Conservation (phyloP, 257 asterid species). For the Henckelia pumila region DNA sequence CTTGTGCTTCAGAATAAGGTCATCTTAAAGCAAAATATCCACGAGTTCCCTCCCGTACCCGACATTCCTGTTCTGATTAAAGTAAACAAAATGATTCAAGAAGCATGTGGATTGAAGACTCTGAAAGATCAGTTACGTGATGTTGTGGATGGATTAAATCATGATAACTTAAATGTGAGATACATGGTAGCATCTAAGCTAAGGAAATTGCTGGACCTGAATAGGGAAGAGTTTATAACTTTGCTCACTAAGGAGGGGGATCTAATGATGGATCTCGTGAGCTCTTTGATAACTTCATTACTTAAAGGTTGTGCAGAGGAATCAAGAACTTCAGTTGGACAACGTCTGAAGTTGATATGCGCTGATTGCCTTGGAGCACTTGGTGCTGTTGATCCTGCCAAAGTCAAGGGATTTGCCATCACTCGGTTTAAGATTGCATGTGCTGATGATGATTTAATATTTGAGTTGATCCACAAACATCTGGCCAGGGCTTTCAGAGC, state of each 20-base stretch:
- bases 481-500: slow-evolving; percentile 95
- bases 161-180: slow-evolving; percentile 90
- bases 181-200: slow-evolving; percentile 96
- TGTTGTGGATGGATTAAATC: slow-evolving; percentile 80
- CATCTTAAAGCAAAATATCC: slow-evolving; percentile 70
- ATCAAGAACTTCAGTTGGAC: slow-evolving; percentile 88
- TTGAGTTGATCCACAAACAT: slow-evolving; percentile 91
- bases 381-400: slow-evolving; percentile 98
- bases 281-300: slow-evolving; percentile 80
- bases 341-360: slow-evolving; percentile 77
- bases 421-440: slow-evolving; percentile 90
- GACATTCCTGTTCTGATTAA: slow-evolving; percentile 72
- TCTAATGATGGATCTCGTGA: slow-evolving; percentile 65
- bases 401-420: slow-evolving; percentile 65
- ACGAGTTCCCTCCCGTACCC: slow-evolving; percentile 91
- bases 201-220: slow-evolving; percentile 67
- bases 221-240: slow-evolving; percentile 67
- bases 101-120: slow-evolving; percentile 72
- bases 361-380: slow-evolving; percentile 97
- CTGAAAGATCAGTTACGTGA: slow-evolving; percentile 81
- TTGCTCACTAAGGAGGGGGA: slow-evolving; percentile 73
- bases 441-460: slow-evolving; percentile 94
- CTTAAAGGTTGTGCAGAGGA: slow-evolving; percentile 98
- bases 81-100: slow-evolving; percentile 82
- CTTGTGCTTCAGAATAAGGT: slow-evolving; percentile 74